phyloP scores from a whole-genome alignment of 129 eudicot species.

The Scalesia atractyloides region DNA sequence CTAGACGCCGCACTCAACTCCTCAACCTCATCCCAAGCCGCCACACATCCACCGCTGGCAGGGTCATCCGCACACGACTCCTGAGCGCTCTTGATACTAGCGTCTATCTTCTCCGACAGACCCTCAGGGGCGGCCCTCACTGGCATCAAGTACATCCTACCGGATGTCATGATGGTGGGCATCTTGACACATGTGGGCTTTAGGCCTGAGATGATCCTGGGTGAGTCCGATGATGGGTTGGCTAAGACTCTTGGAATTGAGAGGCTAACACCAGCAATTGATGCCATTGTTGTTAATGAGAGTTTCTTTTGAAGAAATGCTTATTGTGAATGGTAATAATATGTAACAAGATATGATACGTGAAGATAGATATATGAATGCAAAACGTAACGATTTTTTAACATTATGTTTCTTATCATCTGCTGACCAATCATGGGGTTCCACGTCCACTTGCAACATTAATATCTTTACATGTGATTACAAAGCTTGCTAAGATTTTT shows the following conservation, averaged over 20 bases:
- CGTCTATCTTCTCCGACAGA: conserved; percentile 68
- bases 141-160: conserved; percentile 44
- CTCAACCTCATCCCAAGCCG: conserved; percentile 98
- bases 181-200: conserved; percentile 37
- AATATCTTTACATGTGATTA: conserved; percentile 23
- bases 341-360: neutral
- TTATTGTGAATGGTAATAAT: conserved; percentile 15
- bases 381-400: conserved; percentile 24
- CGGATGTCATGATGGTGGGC: conserved; percentile 24
- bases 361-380: conserved; percentile 38
- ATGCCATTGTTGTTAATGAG: conserved; percentile 42
- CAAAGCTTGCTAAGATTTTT: neutral
- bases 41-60: conserved; percentile 80
- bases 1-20: conserved; percentile 93
- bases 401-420: conserved; percentile 60
- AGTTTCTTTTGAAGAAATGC: neutral
- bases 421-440: conserved; percentile 29
- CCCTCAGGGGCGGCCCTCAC: conserved; percentile 60
- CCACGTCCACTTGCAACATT: conserved; percentile 36
- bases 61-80: conserved; percentile 73
- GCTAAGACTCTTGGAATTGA: conserved; percentile 48
- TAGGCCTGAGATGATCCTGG: conserved; percentile 17
- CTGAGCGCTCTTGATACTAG: conserved; percentile 73
- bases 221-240: conserved; percentile 41
- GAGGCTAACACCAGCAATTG: conserved; percentile 53